Evolutionary conservation across 495 filamentous ascomycete species (phyloP).

Genomic region (Penicillium pancosmium): DNA sequence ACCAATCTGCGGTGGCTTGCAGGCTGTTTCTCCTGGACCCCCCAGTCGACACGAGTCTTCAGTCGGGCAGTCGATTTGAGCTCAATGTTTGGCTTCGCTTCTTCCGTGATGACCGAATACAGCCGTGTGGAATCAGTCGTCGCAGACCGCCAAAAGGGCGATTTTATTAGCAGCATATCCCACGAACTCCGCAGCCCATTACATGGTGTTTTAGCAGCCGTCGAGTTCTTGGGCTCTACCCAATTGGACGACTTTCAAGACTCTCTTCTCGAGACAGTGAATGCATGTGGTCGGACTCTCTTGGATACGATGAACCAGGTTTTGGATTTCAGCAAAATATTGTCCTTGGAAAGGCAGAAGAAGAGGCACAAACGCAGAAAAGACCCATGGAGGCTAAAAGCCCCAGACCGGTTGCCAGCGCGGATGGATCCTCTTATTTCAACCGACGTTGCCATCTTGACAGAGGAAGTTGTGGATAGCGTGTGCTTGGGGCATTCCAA

Average conservation of each 20-base stretch:
- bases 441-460: constrained; percentile 15
- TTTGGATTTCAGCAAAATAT: constrained; percentile 26
- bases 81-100: constrained; percentile 57
- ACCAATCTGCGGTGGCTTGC: constrained; percentile 61
- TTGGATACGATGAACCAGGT: constrained; percentile 50
- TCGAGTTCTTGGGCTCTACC: constrained; percentile 61
- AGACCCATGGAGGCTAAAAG: constrained; percentile 2
- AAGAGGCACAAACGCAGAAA: constrained; percentile 10
- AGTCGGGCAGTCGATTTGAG: constrained; percentile 25
- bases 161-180: constrained; percentile 68
- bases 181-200: constrained; percentile 69
- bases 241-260: constrained; percentile 47
- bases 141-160: constrained; percentile 56
- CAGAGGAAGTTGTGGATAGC: constrained; percentile 22
- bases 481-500: constrained; percentile 18
- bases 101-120: constrained; percentile 62
- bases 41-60: constrained; percentile 21
- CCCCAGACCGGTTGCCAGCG: neutral
- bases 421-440: constrained; percentile 9
- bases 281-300: constrained; percentile 62
- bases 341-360: constrained; percentile 17
- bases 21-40: constrained; percentile 58
- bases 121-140: constrained; percentile 47
- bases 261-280: constrained; percentile 57
- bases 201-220: constrained; percentile 61